These are phyloP conservation scores for Nepenthes gracilis DNA, from an alignment of 148 eudicot species.

Conservation along the genomic window DNA sequence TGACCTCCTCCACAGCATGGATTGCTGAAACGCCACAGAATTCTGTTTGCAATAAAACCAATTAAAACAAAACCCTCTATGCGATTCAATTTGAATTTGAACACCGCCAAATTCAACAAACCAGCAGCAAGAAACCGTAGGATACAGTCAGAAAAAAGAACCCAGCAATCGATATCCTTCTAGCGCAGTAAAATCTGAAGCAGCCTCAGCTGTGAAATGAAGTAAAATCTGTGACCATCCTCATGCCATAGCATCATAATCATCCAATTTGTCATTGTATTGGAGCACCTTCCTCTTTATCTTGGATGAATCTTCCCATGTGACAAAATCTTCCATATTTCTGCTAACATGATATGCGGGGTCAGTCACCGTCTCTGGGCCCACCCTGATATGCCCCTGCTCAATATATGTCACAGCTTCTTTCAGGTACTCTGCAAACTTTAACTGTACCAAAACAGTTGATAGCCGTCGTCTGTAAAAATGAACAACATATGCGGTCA, in stretches of 20 bases:
- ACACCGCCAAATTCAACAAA: too few species aligned
- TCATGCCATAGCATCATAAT: constrained; percentile 65
- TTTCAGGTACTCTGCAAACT: constrained; percentile 74
- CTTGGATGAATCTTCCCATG: constrained; percentile 93
- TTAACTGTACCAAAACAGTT: constrained; percentile 44
- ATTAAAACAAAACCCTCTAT: too few species aligned
- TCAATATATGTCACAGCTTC: constrained; percentile 87
- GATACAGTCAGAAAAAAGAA: too few species aligned
- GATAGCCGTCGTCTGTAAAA: constrained; percentile 64
- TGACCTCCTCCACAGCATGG: too few species aligned
- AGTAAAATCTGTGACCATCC: not conserved
- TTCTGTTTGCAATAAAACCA: too few species aligned
- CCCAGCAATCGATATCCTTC: too few species aligned
- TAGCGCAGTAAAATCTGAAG: too few species aligned
- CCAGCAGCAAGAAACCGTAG: too few species aligned
- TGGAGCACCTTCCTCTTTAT: constrained; percentile 62
- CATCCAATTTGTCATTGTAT: constrained; percentile 81
- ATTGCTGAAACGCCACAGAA: too few species aligned
- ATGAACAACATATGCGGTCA: not conserved
- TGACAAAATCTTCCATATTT: constrained; percentile 87
- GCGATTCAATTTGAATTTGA: too few species aligned
- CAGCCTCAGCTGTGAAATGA: not conserved
- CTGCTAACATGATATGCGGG: constrained; percentile 96
- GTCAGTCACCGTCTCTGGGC: constrained; percentile 87
- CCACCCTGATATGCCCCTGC: constrained; percentile 93